Conservation (phyloP, 768 basidiomycete species). For the Austroboletus eburneus region DNA sequence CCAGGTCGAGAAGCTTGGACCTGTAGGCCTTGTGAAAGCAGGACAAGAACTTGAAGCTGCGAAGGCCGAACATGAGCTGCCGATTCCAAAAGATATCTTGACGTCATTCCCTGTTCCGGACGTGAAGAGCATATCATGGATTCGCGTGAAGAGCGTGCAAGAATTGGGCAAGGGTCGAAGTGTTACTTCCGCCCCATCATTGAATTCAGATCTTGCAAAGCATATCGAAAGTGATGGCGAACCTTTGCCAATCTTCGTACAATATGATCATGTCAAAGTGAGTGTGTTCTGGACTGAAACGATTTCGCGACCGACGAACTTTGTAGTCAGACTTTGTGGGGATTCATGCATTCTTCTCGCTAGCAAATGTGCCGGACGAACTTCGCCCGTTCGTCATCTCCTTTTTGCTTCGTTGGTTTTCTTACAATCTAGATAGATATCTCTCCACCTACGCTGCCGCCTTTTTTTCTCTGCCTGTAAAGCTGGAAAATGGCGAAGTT, state of each 20-base stretch:
- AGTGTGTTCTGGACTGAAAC: background rate
- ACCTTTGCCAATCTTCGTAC: conserved; percentile 79
- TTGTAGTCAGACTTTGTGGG: conserved; percentile 87
- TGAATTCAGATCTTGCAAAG: conserved; percentile 46
- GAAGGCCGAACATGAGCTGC: conserved; percentile 79
- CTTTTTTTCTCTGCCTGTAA: conserved; percentile 88
- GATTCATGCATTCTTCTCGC: conserved; percentile 73
- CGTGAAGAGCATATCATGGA: conserved; percentile 90
- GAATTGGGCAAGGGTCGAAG: conserved; percentile 53
- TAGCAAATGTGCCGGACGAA: conserved; percentile 63
- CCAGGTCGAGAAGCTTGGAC: conserved; percentile 69
- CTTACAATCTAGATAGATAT: conserved; percentile 45
- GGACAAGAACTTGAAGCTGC: conserved; percentile 70
- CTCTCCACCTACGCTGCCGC: conserved; percentile 73
- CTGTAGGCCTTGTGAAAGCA: conserved; percentile 72
- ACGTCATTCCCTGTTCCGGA: conserved; percentile 87
- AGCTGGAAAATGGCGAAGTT: conserved; percentile 59
- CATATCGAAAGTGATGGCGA: conserved; percentile 67
- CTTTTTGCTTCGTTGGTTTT: conserved; percentile 22
- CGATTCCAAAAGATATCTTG: conserved; percentile 78
- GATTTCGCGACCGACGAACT: background rate
- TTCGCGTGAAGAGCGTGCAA: conserved; percentile 66
- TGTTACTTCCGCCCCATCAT: conserved; percentile 22
- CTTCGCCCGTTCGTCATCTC: conserved; percentile 56
- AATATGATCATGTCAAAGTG: conserved; percentile 92